Evolutionary conservation across 2,329 filamentous ascomycete species (phyloP).

Genomic region (Paraphaeosphaeria sporulosa): DNA sequence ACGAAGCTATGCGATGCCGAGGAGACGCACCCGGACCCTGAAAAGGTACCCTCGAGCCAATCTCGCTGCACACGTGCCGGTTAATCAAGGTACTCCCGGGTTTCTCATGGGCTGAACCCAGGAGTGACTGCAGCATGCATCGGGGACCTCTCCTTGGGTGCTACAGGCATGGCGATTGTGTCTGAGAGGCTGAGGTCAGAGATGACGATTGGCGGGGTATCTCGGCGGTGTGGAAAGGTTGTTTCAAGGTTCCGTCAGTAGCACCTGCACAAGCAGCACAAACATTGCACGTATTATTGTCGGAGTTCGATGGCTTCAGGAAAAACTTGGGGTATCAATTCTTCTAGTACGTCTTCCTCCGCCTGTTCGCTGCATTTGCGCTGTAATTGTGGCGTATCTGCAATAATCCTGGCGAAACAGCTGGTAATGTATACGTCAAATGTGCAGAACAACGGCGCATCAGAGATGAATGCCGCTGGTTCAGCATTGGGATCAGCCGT

Average conservation of each 20-base stretch:
- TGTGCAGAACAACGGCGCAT: background rate
- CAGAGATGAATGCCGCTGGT: background rate
- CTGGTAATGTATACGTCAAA: background rate
- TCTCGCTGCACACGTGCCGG: background rate
- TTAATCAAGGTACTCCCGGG: background rate
- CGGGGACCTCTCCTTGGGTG: background rate
- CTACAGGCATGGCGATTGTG: background rate
- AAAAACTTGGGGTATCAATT: slow-evolving; percentile 4
- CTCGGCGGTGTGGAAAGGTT: background rate
- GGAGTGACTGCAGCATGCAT: background rate
- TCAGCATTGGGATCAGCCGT: background rate
- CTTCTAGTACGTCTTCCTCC: background rate
- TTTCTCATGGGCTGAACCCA: background rate
- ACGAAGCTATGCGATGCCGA: slow-evolving; percentile 14
- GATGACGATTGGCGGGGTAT: slow-evolving; percentile 7
- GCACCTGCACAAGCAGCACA: no score
- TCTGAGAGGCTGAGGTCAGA: background rate
- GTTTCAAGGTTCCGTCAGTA: background rate
- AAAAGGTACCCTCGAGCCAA: background rate
- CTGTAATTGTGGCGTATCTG: background rate
- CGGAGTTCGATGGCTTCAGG: background rate
- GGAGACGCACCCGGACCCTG: slow-evolving; percentile 4
- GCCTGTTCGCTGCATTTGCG: background rate
- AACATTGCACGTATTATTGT: no score
- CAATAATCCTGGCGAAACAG: background rate